Evolutionary conservation across 768 basidiomycete species (phyloP).

Genomic region (Tylopilus subfusipes): DNA sequence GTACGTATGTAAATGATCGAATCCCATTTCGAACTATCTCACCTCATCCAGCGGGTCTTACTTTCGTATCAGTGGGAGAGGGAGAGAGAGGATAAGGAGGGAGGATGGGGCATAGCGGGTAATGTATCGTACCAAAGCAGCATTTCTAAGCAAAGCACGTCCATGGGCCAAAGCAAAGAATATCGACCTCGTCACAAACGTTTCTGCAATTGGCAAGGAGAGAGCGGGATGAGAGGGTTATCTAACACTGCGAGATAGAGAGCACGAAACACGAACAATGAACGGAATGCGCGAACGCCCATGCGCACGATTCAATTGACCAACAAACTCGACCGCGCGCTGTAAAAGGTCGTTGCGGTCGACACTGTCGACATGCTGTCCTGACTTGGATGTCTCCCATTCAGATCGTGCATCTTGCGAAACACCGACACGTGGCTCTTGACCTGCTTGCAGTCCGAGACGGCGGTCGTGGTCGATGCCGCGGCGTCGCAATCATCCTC

Average conservation of each 20-base stretch:
- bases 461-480: background rate
- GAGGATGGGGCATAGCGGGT: background rate
- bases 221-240: background rate
- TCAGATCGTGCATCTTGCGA: slow-evolving; percentile 1
- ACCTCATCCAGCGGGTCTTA: background rate
- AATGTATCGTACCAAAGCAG: slow-evolving; percentile 1
- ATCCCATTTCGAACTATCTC: slow-evolving; percentile 1
- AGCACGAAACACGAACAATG: background rate
- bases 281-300: too few species aligned
- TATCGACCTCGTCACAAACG: slow-evolving; percentile 2
- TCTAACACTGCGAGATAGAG: background rate
- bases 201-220: background rate
- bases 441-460: background rate
- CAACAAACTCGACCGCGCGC: slow-evolving; percentile 29
- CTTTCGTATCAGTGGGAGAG: background rate
- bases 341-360: slow-evolving; percentile 28
- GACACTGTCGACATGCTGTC: slow-evolving; percentile 24
- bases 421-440: slow-evolving; percentile 16
- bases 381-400: slow-evolving; percentile 21
- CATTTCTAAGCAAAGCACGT: background rate
- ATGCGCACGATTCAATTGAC: slow-evolving; percentile 12
- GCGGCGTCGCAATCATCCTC: background rate
- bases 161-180: background rate
- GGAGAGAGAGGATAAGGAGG: background rate
- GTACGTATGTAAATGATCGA: background rate